A percentile compares a stretch with the other conserved stretches of the same genome.
Conservation (phyloP, 768 basidiomycete species). For the Strobilomyces echinocephalus region DNA sequence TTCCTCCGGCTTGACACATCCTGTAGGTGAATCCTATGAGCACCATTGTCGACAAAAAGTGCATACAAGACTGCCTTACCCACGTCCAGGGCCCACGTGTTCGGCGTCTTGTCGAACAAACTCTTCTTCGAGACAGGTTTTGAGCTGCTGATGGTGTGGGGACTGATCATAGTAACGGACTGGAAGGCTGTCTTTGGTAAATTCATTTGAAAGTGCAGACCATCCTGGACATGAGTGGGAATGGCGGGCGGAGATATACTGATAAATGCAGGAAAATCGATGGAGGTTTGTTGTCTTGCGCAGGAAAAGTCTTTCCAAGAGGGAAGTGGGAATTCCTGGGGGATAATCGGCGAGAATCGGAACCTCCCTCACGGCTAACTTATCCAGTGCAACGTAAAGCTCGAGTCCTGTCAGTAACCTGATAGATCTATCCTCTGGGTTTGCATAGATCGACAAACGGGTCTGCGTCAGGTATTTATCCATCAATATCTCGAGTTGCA, state of each 20-base stretch:
- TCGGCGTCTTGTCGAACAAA: background rate
- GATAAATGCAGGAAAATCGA: background rate
- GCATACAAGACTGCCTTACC: too few relatives aligned
- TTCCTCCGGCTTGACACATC: background rate
- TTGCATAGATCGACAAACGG: too few relatives aligned
- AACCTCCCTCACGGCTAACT: background rate
- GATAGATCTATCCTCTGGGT: slow-evolving; percentile 34
- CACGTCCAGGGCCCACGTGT: background rate
- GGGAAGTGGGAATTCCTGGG: background rate
- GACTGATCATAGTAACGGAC: background rate
- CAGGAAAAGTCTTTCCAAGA: background rate
- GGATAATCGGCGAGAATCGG: background rate
- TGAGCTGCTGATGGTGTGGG: background rate
- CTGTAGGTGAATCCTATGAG: background rate
- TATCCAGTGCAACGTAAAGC: background rate
- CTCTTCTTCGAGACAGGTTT: background rate
- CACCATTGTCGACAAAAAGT: background rate
- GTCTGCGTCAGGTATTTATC: slow-evolving; percentile 23
- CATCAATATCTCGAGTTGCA: slow-evolving; percentile 17
- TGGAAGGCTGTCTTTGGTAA: background rate
- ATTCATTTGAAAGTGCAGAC: background rate
- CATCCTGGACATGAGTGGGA: background rate
- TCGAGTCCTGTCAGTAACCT: slow-evolving; percentile 35
- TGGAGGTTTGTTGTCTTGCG: background rate
- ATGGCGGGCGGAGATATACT: background rate